Conservation (phyloP, 805 yeast species). For the Saccharomyces mikatae region DNA sequence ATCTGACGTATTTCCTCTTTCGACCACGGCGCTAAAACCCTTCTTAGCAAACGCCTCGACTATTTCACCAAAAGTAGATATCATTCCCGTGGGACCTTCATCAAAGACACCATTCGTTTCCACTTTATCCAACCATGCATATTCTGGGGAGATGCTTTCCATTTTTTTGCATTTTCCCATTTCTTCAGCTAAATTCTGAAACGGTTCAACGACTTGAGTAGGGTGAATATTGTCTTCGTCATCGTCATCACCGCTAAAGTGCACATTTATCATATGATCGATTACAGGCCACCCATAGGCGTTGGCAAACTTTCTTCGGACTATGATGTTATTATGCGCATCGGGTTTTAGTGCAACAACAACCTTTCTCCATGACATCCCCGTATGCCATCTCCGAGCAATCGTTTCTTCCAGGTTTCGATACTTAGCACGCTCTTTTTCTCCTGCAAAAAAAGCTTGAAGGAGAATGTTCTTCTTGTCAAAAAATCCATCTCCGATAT, state of each 20-base stretch:
- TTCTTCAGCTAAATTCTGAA: neutral
- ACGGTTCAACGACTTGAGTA: neutral
- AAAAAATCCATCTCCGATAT: conserved; percentile 9
- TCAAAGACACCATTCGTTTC: conserved; percentile 31
- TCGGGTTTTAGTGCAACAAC: conserved; percentile 80
- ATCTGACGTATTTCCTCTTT: neutral
- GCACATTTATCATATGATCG: conserved; percentile 54
- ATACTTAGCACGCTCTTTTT: conserved; percentile 2
- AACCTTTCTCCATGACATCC: conserved; percentile 85
- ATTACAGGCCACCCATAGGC: conserved; percentile 82
- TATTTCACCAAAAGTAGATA: conserved; percentile 55
- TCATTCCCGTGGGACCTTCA: conserved; percentile 68
- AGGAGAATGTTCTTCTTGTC: conserved; percentile 24
- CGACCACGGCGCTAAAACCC: conserved; percentile 7
- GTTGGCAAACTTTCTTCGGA: conserved; percentile 77
- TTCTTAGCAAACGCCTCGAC: conserved; percentile 38
- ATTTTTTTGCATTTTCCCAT: neutral
- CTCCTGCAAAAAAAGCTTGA: conserved; percentile 26
- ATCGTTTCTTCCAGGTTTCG: conserved; percentile 45
- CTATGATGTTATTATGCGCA: conserved; percentile 90
- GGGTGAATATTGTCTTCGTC: conserved; percentile 1
- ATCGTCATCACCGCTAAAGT: conserved; percentile 36
- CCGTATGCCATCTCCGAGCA: conserved; percentile 82
- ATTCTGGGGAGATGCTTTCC: conserved; percentile 25
- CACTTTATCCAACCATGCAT: conserved; percentile 43